phyloP scores from a whole-genome alignment of 441 rosid species.

The Oxalis stricta region DNA sequence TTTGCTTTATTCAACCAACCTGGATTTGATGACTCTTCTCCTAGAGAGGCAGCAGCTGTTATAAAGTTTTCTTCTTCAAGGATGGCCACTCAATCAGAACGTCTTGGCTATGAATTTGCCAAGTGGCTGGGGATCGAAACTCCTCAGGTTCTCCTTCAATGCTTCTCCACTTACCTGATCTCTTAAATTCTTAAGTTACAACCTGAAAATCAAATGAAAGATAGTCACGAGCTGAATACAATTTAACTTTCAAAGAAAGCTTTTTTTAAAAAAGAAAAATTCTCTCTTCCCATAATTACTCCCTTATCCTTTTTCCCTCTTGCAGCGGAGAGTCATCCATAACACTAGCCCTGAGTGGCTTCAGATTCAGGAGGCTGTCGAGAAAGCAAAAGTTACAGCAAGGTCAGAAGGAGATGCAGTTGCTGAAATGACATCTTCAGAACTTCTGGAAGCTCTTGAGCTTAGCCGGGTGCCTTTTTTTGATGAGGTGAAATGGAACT shows the following conservation, averaged over 20 bases:
- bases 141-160: conserved; percentile 65
- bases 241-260: background rate
- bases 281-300: conserved; percentile 5
- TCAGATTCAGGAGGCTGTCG: conserved; percentile 87
- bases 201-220: no score
- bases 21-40: conserved; percentile 25
- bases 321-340: conserved; percentile 89
- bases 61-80: conserved; percentile 98
- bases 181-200: conserved; percentile 5
- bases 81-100: conserved; percentile 99
- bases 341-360: conserved; percentile 86
- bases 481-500: conserved; percentile 63
- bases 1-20: conserved; percentile 76
- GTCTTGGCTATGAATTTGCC: conserved; percentile 97
- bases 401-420: conserved; percentile 69
- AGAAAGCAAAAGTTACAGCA: conserved; percentile 73
- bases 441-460: conserved; percentile 97
- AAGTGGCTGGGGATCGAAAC: conserved; percentile 84
- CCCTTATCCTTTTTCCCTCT: conserved; percentile 8
- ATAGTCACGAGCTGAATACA: no score
- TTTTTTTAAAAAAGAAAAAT: background rate
- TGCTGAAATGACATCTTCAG: conserved; percentile 90
- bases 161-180: conserved; percentile 2
- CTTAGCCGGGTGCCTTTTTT: conserved; percentile 90
- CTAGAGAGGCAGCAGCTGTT: conserved; percentile 90